A percentile compares a stretch with the other conserved stretches of the same genome.
Evolutionary conservation across 352 stramenopile genomes (phyloP).

Genomic region (Blastocystis sp.): DNA sequence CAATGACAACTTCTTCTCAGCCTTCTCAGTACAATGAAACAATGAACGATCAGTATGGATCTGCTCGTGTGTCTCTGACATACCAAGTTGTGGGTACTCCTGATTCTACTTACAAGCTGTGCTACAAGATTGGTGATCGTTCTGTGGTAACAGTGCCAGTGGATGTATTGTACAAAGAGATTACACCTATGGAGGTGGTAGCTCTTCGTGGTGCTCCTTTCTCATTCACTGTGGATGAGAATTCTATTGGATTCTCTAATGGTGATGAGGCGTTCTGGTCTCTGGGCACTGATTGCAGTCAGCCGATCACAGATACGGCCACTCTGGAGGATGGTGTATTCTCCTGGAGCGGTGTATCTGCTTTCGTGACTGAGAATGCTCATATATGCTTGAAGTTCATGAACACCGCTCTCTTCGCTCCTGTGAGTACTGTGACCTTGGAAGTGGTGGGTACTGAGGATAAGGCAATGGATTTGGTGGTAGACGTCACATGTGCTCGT

Average conservation of each 20-base stretch:
- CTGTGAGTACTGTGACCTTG: conserved; percentile 39
- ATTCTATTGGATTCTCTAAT: not conserved
- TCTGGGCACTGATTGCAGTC: not conserved
- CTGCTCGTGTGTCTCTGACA: not conserved
- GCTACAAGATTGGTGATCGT: conserved; percentile 2
- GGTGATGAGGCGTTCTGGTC: conserved; percentile 49
- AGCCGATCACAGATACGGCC: not conserved
- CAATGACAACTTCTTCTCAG: not conserved
- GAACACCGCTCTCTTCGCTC: not conserved
- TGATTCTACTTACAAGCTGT: conserved; percentile 32
- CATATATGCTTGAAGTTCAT: conserved; percentile 27
- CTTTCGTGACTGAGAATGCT: conserved; percentile 2
- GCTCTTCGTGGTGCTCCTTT: not conserved
- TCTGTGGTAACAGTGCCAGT: conserved; percentile 16
- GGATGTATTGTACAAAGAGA: conserved; percentile 22
- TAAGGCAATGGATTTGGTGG: conserved; percentile 12
- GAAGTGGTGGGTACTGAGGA: not conserved
- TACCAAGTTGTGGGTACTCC: not conserved
- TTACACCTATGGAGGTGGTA: not conserved
- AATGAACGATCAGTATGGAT: conserved; percentile 6
- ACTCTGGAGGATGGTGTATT: not conserved
- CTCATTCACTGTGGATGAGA: not conserved
- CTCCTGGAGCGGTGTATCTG: conserved; percentile 17
- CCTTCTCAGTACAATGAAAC: not conserved
- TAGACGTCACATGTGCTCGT: not conserved